Percentiles rank a stretch among this genome's conserved stretches.
These are phyloP conservation scores for Amanita subjunquillea DNA, from an alignment of 768 basidiomycete species.

Conservation along the genomic window DNA sequence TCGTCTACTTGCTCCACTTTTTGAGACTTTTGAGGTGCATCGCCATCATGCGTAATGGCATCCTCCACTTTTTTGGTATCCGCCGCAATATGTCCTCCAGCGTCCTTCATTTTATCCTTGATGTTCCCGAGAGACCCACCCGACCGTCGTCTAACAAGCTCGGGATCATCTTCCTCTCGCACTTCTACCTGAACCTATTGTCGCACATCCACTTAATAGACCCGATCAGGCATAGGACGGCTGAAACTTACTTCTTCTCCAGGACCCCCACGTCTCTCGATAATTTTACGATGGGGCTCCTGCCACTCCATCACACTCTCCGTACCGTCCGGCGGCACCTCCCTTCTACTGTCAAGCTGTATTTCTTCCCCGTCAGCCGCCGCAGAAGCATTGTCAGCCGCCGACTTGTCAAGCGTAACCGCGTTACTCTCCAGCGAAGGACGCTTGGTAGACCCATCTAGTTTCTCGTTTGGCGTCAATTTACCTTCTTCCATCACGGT, in stretches of 20 bases:
- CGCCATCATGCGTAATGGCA: background rate
- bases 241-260: constrained; percentile 53
- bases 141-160: background rate
- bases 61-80: background rate
- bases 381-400: background rate
- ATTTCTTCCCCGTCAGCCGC: background rate
- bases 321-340: constrained; percentile 8
- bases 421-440: background rate
- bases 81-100: background rate
- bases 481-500: constrained; percentile 32
- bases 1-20: background rate
- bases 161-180: background rate
- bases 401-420: background rate
- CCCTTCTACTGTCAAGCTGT: background rate
- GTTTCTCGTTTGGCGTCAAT: constrained; percentile 8
- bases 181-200: constrained; percentile 3
- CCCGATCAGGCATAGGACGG: no score
- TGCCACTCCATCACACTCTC: constrained; percentile 42
- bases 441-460: background rate
- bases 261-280: constrained; percentile 49
- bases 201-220: background rate
- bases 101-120: background rate
- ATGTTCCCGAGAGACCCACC: background rate
- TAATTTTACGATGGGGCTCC: constrained; percentile 57
- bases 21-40: background rate